These are phyloP conservation scores for Capsicum pubescens DNA, from an alignment of 257 asterid species.

Conservation along the genomic window DNA sequence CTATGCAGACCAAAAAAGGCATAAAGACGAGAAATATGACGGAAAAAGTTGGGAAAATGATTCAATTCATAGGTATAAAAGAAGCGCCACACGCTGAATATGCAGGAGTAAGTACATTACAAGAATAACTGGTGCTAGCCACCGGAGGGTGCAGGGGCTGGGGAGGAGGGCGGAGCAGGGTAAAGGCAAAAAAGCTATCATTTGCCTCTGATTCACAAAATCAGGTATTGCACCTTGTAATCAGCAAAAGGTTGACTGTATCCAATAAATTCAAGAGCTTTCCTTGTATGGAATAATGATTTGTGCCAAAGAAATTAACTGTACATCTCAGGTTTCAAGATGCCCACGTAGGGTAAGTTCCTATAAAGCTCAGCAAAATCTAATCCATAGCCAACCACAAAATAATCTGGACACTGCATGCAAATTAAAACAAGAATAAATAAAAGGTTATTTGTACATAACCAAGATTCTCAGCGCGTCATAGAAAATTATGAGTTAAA, in stretches of 20 bases:
- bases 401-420: slow-evolving; percentile 80
- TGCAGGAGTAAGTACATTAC: neutral
- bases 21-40: neutral
- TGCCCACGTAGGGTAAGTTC: slow-evolving; percentile 86
- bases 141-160: neutral
- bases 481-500: neutral
- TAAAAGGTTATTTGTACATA: neutral
- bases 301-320: slow-evolving; percentile 34
- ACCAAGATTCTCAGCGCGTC: neutral
- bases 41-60: neutral
- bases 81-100: neutral
- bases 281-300: neutral
- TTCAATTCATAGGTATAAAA: neutral
- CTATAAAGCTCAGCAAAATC: slow-evolving; percentile 85
- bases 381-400: slow-evolving; percentile 92
- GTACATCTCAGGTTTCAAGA: slow-evolving; percentile 80
- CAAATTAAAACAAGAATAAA: neutral
- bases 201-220: neutral
- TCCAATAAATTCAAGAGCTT: slow-evolving; percentile 1
- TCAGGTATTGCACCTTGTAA: neutral
- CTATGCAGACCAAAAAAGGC: neutral
- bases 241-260: neutral
- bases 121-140: neutral
- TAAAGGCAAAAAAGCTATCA: neutral
- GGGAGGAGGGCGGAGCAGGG: neutral